Percentiles rank a stretch among this genome's conserved stretches.
phyloP scores from a whole-genome alignment of 805 yeast genomes.

The Saccharomyces mikatae region DNA sequence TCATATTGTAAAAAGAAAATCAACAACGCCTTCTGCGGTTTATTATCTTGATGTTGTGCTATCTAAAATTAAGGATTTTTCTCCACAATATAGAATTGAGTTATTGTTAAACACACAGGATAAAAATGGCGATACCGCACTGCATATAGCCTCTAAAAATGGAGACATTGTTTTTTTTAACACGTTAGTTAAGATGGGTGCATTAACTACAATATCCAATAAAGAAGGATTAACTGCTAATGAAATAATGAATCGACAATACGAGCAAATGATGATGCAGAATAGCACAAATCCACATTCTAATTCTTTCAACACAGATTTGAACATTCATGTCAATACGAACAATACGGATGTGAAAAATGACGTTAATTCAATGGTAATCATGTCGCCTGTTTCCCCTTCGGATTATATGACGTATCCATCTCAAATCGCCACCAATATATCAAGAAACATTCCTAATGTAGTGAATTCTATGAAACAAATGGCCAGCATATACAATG shows the following conservation, averaged over 20 bases:
- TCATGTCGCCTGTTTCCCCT: conserved; percentile 5
- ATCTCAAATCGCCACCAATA: conserved; percentile 27
- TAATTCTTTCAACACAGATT: conserved; percentile 33
- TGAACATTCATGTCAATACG: conserved; percentile 48
- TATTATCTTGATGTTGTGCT: conserved; percentile 74
- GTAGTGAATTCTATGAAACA: conserved; percentile 28
- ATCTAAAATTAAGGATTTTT: conserved; percentile 60
- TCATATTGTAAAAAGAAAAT: conserved; percentile 67
- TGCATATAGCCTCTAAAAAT: conserved; percentile 71
- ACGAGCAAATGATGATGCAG: conserved; percentile 5
- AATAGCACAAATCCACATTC: neutral
- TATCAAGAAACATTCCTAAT: conserved; percentile 24
- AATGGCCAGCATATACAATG: conserved; percentile 47
- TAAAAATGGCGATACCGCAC: conserved; percentile 77
- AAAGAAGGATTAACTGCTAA: conserved; percentile 24
- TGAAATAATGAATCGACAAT: conserved; percentile 34
- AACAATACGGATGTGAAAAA: conserved; percentile 39
- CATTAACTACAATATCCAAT: conserved; percentile 41
- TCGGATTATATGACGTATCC: conserved; percentile 25
- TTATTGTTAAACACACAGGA: conserved; percentile 59
- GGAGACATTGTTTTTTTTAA: conserved; percentile 47
- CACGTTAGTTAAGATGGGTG: conserved; percentile 23
- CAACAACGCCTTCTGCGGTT: conserved; percentile 68
- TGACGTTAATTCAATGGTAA: conserved; percentile 35
- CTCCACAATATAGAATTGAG: conserved; percentile 52